Evolutionary conservation across 2,329 filamentous ascomycete species (phyloP), one percentile per base, ranked within the genome.

Genomic region (Calonectria multiphialidica): DNA sequence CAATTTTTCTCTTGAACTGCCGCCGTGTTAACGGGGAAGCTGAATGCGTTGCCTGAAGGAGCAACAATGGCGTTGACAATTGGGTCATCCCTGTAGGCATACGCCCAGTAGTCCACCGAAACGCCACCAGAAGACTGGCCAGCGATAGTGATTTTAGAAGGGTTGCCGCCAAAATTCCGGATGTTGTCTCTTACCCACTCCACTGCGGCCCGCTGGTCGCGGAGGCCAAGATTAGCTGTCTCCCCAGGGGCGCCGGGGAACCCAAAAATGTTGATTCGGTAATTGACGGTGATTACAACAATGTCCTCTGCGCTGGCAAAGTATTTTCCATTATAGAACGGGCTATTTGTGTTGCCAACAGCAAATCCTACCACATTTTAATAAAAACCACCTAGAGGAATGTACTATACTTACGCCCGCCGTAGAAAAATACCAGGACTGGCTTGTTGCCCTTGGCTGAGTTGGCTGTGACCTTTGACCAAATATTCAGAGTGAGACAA

Each of bases 1-100:
- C 86, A 89, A 70, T 86, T 85, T 30, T 77, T 80, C 16, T 82
- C 77, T 12, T 84, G 81, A 1, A 83, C 71, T 0, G 78, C 77
- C 0, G 73, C 75, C 1, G 80, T 75, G 65, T 87, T 87, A 23
- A 83, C 75, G 5, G 84, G 81, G 73, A 89, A 37, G 35, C 87
- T 86, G 25, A 86, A 84, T 0, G 83, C 86, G 2, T 84, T 87
- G 0, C 82, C 88, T 44, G 87, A 88, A 7, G 85, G 82, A 3
- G 85, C 80, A 68, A 89, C 87, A 12, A 88, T 79, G 4, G 83
- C 87, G 8, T 82, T 78, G n/a, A 85, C 83, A 28, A 90, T 90
- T 7, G 88, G 87, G 49, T 90, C 86, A 0, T 86, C 68, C 2
- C 75, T 59, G 86, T 86, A 88, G 3, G 88, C 86, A 64, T 88